A percentile compares a stretch with the other conserved stretches of the same genome.
phyloP scores from a whole-genome alignment of 805 yeast genomes.

The Citeromyces nyonsensis region DNA sequence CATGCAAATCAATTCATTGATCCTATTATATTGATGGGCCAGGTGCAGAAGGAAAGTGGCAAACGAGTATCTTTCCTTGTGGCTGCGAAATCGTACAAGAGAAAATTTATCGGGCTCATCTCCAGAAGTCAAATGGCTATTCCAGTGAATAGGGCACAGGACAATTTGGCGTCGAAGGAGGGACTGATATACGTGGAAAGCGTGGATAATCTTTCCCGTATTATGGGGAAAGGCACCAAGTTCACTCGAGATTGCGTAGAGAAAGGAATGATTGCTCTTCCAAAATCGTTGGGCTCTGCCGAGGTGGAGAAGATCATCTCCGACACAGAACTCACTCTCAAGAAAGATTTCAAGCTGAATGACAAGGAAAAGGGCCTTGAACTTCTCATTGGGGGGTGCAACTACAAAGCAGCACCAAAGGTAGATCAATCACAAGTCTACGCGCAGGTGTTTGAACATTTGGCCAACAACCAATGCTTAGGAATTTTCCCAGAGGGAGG shows the following conservation, averaged over 20 bases:
- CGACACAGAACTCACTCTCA: slow-evolving; percentile 54
- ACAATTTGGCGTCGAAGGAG: slow-evolving; percentile 47
- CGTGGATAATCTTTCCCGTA: slow-evolving; percentile 25
- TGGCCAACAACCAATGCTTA: slow-evolving; percentile 64
- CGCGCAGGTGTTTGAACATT: slow-evolving; percentile 69
- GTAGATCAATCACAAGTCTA: slow-evolving; percentile 81
- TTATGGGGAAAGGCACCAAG: slow-evolving; percentile 50
- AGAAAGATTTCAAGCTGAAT: slow-evolving; percentile 49
- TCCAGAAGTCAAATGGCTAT: slow-evolving; percentile 69
- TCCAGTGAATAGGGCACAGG: slow-evolving; percentile 90
- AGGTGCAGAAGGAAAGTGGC: slow-evolving; percentile 36
- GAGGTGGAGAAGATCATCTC: slow-evolving; percentile 53
- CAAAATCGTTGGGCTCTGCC: slow-evolving; percentile 62
- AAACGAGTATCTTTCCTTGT: slow-evolving; percentile 36
- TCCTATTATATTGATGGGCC: slow-evolving; percentile 64
- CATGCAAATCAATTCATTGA: slow-evolving; percentile 82
- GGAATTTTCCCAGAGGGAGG: slow-evolving; percentile 99
- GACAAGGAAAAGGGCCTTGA: slow-evolving; percentile 21
- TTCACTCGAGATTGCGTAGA: slow-evolving; percentile 49
- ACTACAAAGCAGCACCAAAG: slow-evolving; percentile 61
- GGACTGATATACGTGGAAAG: slow-evolving; percentile 51
- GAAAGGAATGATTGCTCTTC: slow-evolving; percentile 62
- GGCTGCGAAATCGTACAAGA: slow-evolving; percentile 34
- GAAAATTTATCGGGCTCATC: slow-evolving; percentile 51
- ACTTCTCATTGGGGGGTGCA: slow-evolving; percentile 32